phyloP scores from a whole-genome alignment of 768 basidiomycete species.

The Leccinum obscurum region DNA sequence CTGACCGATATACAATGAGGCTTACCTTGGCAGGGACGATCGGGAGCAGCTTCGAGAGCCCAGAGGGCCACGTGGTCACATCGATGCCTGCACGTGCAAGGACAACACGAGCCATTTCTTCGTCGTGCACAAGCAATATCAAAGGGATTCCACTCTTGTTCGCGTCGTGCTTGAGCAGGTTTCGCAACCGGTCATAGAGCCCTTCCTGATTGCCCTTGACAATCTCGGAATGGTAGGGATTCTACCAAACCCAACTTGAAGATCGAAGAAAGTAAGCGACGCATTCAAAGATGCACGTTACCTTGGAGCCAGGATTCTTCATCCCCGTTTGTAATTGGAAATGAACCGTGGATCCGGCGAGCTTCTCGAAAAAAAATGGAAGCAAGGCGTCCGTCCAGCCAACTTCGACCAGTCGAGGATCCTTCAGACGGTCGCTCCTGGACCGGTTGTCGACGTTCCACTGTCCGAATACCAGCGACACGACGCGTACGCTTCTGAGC shows the following conservation, averaged over 20 bases:
- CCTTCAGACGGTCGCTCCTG: slow-evolving; percentile 27
- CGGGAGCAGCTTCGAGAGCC: slow-evolving; percentile 31
- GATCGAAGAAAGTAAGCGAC: neutral
- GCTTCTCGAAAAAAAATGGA: slow-evolving; percentile 26
- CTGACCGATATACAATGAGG: neutral
- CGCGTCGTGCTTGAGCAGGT: slow-evolving; percentile 22
- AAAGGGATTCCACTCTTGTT: slow-evolving; percentile 32
- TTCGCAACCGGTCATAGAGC: slow-evolving; percentile 18
- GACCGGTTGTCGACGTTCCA: slow-evolving; percentile 37
- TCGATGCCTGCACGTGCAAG: slow-evolving; percentile 45
- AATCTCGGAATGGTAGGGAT: slow-evolving; percentile 20
- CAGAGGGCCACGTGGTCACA: slow-evolving; percentile 40
- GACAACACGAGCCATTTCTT: slow-evolving; percentile 39
- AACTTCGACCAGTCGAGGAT: slow-evolving; percentile 38
- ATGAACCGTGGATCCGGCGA: slow-evolving; percentile 20
- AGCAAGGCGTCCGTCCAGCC: slow-evolving; percentile 42
- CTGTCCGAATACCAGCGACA: slow-evolving; percentile 39
- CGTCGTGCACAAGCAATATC: slow-evolving; percentile 49
- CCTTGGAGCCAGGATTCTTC: slow-evolving; percentile 21
- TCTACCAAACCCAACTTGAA: slow-evolving; percentile 6
- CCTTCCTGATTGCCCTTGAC: slow-evolving; percentile 10
- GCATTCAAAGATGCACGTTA: slow-evolving; percentile 1
- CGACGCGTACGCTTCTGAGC: slow-evolving; percentile 32
- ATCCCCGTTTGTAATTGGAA: slow-evolving; percentile 14
- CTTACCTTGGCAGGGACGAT: slow-evolving; percentile 9